These are phyloP conservation scores for Auricularia sp. DNA, from an alignment of 768 basidiomycete species.

Conservation along the genomic window DNA sequence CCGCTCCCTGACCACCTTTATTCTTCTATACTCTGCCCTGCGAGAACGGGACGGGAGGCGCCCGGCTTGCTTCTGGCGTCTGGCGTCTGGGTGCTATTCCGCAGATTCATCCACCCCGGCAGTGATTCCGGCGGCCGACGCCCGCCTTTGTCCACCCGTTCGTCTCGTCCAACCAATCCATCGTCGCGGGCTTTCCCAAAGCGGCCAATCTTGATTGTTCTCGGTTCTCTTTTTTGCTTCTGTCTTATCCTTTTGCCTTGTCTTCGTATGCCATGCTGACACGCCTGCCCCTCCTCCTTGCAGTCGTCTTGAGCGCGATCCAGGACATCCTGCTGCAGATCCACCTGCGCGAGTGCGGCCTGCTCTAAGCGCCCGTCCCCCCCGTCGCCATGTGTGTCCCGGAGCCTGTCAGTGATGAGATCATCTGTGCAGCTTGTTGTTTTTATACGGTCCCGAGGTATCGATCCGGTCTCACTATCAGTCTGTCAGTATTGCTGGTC, in stretches of 20 bases:
- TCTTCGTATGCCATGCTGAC: neutral
- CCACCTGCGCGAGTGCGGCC: constrained; percentile 76
- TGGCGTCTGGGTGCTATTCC: neutral
- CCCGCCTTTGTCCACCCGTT: too few species aligned
- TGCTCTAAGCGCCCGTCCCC: constrained; percentile 36
- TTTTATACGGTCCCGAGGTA: too few species aligned
- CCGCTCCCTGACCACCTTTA: neutral
- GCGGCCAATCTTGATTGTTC: too few species aligned
- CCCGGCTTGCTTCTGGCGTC: neutral
- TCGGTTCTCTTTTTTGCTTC: too few species aligned
- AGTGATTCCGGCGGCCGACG: too few species aligned
- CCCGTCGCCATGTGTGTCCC: too few species aligned
- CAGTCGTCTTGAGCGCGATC: constrained; percentile 75
- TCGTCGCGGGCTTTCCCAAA: neutral
- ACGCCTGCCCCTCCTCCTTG: neutral
- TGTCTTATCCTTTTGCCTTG: too few species aligned
- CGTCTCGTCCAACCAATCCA: too few species aligned
- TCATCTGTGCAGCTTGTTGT: too few species aligned
- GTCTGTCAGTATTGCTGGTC: neutral
- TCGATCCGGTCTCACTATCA: too few species aligned
- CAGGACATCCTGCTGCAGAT: constrained; percentile 83
- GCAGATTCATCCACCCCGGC: neutral
- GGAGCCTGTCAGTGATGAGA: too few species aligned
- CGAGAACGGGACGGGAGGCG: too few species aligned
- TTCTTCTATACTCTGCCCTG: neutral